Evolutionary conservation across 371 early-diverging fungal species (phyloP).

Genomic region (Mucor velutinosus): DNA sequence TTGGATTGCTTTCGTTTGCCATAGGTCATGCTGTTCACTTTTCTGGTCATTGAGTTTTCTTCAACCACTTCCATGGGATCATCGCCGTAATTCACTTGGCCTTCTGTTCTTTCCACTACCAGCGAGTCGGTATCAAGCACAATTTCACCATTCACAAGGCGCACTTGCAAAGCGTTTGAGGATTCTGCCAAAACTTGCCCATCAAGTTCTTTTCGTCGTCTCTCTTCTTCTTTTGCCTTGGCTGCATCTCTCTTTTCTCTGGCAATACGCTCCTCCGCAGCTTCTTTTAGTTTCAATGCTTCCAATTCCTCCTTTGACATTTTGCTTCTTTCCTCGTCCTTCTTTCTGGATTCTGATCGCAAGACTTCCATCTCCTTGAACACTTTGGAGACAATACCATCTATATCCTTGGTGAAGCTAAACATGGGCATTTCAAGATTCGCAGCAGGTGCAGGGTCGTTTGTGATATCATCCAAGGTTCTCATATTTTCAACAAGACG

Average conservation of each 20-base stretch:
- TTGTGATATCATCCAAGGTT: constrained; percentile 46
- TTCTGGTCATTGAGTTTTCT: constrained; percentile 57
- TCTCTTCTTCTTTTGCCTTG: constrained; percentile 15
- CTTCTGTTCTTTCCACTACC: constrained; percentile 29
- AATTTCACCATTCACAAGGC: constrained; percentile 66
- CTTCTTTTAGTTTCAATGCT: constrained; percentile 22
- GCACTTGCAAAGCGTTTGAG: constrained; percentile 62
- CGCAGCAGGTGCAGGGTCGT: constrained; percentile 36
- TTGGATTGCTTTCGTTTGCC: constrained; percentile 37
- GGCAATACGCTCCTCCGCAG: constrained; percentile 22
- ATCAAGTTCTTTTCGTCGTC: constrained; percentile 14
- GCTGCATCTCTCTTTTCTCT: constrained; percentile 4
- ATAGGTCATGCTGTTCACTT: constrained; percentile 61
- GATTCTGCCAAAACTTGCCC: constrained; percentile 30
- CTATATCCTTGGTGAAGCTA: constrained; percentile 50
- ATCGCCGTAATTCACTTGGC: constrained; percentile 31
- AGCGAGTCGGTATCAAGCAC: constrained; percentile 67
- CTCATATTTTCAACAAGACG: constrained; percentile 22
- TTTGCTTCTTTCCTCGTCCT: constrained; percentile 21
- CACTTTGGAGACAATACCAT: constrained; percentile 51
- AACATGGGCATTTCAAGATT: constrained; percentile 51
- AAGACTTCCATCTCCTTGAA: constrained; percentile 49
- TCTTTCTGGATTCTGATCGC: constrained; percentile 19
- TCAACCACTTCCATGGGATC: constrained; percentile 69
- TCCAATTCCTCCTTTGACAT: constrained; percentile 21